Percentiles rank a stretch among this genome's conserved stretches.
These are phyloP conservation scores for Crithidia sp. DNA, from an alignment of 208 protist genomes.

Conservation along the genomic window DNA sequence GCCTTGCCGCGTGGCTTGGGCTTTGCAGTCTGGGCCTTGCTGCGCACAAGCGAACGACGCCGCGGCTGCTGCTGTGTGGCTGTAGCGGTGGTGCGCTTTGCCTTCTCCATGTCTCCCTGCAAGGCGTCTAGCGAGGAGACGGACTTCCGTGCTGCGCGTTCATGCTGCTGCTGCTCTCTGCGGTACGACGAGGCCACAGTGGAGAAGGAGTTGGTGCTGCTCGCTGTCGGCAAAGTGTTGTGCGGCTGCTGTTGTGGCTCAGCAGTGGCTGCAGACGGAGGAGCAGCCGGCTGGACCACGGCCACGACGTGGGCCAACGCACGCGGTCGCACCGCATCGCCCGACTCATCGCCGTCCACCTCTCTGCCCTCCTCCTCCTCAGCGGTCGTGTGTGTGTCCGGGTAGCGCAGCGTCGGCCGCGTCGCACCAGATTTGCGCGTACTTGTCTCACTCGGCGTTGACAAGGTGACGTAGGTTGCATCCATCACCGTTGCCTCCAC, in stretches of 20 bases:
- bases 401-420: constrained; percentile 3
- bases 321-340: constrained; percentile 4
- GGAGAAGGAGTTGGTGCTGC: constrained; percentile 24
- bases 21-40: too few species aligned
- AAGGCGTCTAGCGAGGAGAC: too few species aligned
- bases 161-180: neutral
- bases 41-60: too few species aligned
- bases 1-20: neutral
- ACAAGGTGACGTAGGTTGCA: neutral
- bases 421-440: constrained; percentile 1
- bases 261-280: too few species aligned
- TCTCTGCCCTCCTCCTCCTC: neutral
- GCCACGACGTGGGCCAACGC: neutral
- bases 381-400: neutral
- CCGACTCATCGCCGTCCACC: constrained; percentile 8
- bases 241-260: neutral
- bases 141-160: too few species aligned
- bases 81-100: too few species aligned
- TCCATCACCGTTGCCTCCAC: neutral
- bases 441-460: constrained; percentile 14
- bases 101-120: too few species aligned
- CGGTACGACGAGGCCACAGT: constrained; percentile 16
- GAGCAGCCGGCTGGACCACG: too few species aligned
- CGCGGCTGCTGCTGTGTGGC: too few species aligned
- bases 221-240: neutral